Percentiles rank a stretch among this genome's conserved stretches.
These are phyloP conservation scores for Metschnikowia peoriensis DNA, from an alignment of 805 yeast species.

Conservation along the genomic window DNA sequence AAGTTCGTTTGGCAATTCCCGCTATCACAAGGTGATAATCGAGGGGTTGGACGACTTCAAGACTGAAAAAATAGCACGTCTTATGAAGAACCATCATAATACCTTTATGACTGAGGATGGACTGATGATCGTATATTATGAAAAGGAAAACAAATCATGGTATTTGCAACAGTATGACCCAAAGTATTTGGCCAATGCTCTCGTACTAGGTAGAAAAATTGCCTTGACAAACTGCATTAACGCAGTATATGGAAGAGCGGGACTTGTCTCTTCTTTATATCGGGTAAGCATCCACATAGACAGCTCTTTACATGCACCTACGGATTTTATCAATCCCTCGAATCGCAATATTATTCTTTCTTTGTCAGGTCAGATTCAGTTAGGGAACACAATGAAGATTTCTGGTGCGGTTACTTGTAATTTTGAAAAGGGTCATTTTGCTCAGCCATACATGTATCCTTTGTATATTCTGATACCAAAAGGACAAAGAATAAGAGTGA, in stretches of 20 bases:
- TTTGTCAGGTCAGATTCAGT: conserved; percentile 3
- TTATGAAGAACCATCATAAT: conserved; percentile 7
- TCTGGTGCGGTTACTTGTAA: conserved; percentile 16
- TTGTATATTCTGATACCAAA: conserved; percentile 12
- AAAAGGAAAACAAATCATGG: conserved; percentile 6
- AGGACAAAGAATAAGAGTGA: conserved; percentile 8
- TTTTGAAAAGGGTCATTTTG: conserved; percentile 10
- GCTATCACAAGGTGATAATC: conserved; percentile 1
- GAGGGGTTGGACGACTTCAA: conserved; percentile 2
- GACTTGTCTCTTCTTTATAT: conserved; percentile 11
- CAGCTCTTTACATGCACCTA: not conserved
- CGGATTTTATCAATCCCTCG: conserved; percentile 3
- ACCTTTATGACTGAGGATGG: conserved; percentile 6
- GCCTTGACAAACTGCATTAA: conserved; percentile 14
- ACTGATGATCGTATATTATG: conserved; percentile 10
- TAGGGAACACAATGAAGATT: conserved; percentile 10
- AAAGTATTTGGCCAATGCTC: not conserved
- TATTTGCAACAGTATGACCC: conserved; percentile 4
- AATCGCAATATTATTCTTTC: conserved; percentile 6
- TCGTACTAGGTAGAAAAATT: conserved; percentile 4
- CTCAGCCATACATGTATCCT: conserved; percentile 17
- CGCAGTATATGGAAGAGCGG: conserved; percentile 11
- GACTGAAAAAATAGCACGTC: not conserved
- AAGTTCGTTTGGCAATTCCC: not conserved
- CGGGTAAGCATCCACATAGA: conserved; percentile 9